phyloP scores from a whole-genome alignment of 1,284 basidiomycete genomes.

The Cutaneotrichosporon sp. region DNA sequence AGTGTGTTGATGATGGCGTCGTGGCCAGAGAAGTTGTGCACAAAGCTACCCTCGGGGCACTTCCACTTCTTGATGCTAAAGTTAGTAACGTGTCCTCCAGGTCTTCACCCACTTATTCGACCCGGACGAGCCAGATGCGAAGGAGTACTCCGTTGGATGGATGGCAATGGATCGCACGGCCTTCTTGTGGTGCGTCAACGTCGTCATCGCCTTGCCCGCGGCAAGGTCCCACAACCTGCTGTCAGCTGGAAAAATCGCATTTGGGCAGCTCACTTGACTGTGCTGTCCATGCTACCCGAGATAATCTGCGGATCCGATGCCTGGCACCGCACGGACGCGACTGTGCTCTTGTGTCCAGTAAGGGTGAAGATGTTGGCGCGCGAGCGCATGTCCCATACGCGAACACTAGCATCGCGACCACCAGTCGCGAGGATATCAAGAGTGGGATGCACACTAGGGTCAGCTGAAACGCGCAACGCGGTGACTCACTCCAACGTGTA shows the following conservation, averaged over 20 bases:
- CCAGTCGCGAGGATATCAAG: constrained; percentile 91
- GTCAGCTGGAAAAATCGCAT: neutral
- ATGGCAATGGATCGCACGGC: constrained; percentile 88
- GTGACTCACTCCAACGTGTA: constrained; percentile 63
- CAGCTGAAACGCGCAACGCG: neutral
- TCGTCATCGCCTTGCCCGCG: constrained; percentile 91
- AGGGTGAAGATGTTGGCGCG: constrained; percentile 93
- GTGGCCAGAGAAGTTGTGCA: constrained; percentile 92
- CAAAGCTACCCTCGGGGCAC: constrained; percentile 90
- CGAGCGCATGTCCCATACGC: constrained; percentile 98
- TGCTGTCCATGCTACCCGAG: constrained; percentile 97
- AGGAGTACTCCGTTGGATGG: constrained; percentile 93
- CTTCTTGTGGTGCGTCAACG: constrained; percentile 98
- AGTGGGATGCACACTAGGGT: constrained; percentile 74
- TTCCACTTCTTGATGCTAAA: constrained; percentile 94
- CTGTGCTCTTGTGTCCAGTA: constrained; percentile 86
- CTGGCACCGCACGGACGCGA: constrained; percentile 90
- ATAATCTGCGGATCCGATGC: constrained; percentile 97
- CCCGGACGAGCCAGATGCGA: constrained; percentile 88
- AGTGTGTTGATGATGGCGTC: constrained; percentile 97
- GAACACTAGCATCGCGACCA: constrained; percentile 89
- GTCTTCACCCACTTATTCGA: constrained; percentile 67
- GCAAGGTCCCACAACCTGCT: constrained; percentile 93
- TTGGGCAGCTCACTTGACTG: constrained; percentile 65
- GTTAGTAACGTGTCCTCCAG: too few species aligned